Evolutionary conservation across 108 stramenopile genomes (phyloP).

Genomic region (Schizochytrium sp.): DNA sequence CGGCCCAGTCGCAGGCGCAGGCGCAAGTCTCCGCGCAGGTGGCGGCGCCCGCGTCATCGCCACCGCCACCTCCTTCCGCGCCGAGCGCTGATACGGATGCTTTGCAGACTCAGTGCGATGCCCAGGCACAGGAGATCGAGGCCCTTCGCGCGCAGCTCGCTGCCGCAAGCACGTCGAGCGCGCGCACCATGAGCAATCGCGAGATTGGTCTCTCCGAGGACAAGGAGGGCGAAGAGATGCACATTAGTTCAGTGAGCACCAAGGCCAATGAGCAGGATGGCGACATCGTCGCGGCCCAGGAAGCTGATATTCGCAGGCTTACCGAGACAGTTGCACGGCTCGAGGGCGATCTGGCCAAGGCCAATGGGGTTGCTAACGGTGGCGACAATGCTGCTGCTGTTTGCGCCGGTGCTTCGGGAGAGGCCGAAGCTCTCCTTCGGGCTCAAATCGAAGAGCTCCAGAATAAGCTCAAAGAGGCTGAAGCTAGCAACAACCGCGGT

Average conservation of each 20-base stretch:
- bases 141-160: background rate
- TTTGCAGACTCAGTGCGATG: background rate
- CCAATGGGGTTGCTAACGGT: background rate
- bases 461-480: background rate
- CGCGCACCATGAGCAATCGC: background rate
- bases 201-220: background rate
- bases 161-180: background rate
- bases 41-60: background rate
- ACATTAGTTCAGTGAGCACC: background rate
- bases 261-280: background rate
- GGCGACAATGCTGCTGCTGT: background rate
- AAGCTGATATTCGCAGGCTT: background rate
- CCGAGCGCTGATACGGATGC: background rate
- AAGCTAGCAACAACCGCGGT: background rate
- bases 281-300: background rate
- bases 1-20: background rate
- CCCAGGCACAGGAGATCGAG: background rate
- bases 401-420: background rate
- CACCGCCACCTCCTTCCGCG: background rate
- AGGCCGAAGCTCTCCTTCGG: background rate
- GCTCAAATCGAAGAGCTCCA: background rate
- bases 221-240: background rate
- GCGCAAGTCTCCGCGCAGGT: background rate
- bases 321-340: background rate
- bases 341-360: background rate